A percentile compares a stretch with the other conserved stretches of the same genome.
These are phyloP conservation scores for Stephanodiscus minutulus DNA, from an alignment of 108 stramenopile genomes.

Conservation along the genomic window DNA sequence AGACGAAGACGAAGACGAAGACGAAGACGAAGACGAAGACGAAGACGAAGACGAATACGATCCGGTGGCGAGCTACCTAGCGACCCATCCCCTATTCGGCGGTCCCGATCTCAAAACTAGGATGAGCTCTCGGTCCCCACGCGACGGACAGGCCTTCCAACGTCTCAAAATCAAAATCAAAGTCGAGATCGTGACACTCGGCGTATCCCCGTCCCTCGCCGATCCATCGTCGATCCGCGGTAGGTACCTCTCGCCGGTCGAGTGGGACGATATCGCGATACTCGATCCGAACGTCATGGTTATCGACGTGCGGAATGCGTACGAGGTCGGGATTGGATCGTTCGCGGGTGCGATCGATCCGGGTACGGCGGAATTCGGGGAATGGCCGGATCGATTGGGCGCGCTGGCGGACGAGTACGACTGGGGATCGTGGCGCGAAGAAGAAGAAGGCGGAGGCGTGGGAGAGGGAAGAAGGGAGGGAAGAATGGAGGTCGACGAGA, in stretches of 20 bases:
- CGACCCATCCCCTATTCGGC: constrained; percentile 31
- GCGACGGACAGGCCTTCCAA: constrained; percentile 57
- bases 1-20: background rate
- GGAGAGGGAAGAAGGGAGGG: no score
- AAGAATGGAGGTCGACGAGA: no score
- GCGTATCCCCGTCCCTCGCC: background rate
- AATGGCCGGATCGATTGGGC: constrained; percentile 77
- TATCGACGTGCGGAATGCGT: constrained; percentile 82
- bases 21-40: background rate
- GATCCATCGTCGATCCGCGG: constrained; percentile 33
- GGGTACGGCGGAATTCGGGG: constrained; percentile 61
- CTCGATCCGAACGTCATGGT: constrained; percentile 73
- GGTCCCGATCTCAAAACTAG: constrained; percentile 27
- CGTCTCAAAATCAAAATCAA: constrained; percentile 76
- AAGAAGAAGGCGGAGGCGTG: no score
- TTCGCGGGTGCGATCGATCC: constrained; percentile 83
- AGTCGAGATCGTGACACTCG: constrained; percentile 78
- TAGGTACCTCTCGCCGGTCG: constrained; percentile 26
- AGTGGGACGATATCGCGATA: constrained; percentile 67
- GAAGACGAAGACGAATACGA: constrained; percentile 34
- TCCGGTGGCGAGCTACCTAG: constrained; percentile 31
- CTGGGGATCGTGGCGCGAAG: constrained; percentile 13
- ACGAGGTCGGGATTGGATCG: constrained; percentile 81
- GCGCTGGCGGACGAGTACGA: constrained; percentile 38
- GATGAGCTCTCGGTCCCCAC: constrained; percentile 32